phyloP scores from a whole-genome alignment of 371 early-diverging fungal species.

The Actinomucor elegans region DNA sequence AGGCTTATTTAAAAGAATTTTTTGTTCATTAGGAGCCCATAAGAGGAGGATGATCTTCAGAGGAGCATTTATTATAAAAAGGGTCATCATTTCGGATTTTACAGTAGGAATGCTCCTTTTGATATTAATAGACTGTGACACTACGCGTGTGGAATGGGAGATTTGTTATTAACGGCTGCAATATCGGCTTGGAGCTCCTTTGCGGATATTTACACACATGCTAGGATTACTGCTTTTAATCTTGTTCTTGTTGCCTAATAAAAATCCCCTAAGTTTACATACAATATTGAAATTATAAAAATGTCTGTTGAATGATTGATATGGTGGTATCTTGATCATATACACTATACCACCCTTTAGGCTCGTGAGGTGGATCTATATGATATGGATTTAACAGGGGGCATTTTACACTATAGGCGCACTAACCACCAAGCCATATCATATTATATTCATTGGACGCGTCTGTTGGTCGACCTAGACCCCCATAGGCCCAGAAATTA shows the following conservation, averaged over 20 bases:
- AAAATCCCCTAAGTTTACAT: conserved; percentile 3
- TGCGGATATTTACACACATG: background rate
- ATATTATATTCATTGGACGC: conserved; percentile 33
- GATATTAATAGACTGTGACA: too few relatives aligned
- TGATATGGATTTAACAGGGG: too few relatives aligned
- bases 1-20: too few relatives aligned
- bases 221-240: conserved; percentile 9
- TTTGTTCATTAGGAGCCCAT: too few relatives aligned
- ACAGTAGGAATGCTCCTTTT: conserved; percentile 20
- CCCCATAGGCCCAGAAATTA: conserved; percentile 50
- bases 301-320: conserved; percentile 22
- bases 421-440: conserved; percentile 44
- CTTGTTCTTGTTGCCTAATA: conserved; percentile 1
- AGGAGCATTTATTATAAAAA: conserved; percentile 18
- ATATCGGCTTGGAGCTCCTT: background rate
- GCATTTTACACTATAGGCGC: background rate
- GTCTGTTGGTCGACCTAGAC: conserved; percentile 39
- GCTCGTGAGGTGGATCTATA: conserved; percentile 49
- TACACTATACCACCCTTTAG: conserved; percentile 48
- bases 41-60: too few relatives aligned
- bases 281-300: too few relatives aligned
- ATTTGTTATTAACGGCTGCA: background rate
- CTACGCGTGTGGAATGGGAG: too few relatives aligned
- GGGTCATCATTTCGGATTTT: conserved; percentile 23
- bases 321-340: conserved; percentile 40